Evolutionary conservation across 1,284 basidiomycete genomes (phyloP).

Genomic region (Tetrapyrgos nigripes): DNA sequence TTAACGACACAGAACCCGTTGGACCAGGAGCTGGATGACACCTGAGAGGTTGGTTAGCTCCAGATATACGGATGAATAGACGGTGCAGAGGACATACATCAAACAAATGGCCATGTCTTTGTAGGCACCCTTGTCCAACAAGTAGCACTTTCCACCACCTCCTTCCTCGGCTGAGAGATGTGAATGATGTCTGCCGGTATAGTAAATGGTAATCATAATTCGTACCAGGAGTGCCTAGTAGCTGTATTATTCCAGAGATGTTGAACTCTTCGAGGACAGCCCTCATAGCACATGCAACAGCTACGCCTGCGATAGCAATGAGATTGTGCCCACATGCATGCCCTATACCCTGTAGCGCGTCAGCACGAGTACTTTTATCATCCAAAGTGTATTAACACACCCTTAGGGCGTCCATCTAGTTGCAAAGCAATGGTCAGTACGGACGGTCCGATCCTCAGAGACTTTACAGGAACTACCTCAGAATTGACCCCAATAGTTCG

Average conservation of each 20-base stretch:
- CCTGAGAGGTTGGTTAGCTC: slow-evolving; percentile 37
- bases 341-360: slow-evolving; percentile 66
- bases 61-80: slow-evolving; percentile 17
- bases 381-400: too few relatives aligned
- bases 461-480: slow-evolving; percentile 50
- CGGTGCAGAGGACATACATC: slow-evolving; percentile 49
- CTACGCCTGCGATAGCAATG: slow-evolving; percentile 78
- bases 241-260: slow-evolving; percentile 66
- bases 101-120: slow-evolving; percentile 70
- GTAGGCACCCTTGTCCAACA: slow-evolving; percentile 71
- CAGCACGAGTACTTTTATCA: too few relatives aligned
- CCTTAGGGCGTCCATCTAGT: slow-evolving; percentile 56
- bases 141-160: slow-evolving; percentile 71
- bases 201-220: background rate
- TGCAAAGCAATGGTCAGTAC: background rate
- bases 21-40: slow-evolving; percentile 70
- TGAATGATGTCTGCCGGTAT: background rate
- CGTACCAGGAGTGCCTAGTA: slow-evolving; percentile 78
- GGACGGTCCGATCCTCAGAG: slow-evolving; percentile 5
- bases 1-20: slow-evolving; percentile 57
- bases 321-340: slow-evolving; percentile 85
- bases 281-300: slow-evolving; percentile 56
- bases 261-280: slow-evolving; percentile 60
- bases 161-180: slow-evolving; percentile 68
- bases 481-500: slow-evolving; percentile 76